Conservation (phyloP, 495 filamentous ascomycete genomes). For the Podospora pseudoanserina region DNA sequence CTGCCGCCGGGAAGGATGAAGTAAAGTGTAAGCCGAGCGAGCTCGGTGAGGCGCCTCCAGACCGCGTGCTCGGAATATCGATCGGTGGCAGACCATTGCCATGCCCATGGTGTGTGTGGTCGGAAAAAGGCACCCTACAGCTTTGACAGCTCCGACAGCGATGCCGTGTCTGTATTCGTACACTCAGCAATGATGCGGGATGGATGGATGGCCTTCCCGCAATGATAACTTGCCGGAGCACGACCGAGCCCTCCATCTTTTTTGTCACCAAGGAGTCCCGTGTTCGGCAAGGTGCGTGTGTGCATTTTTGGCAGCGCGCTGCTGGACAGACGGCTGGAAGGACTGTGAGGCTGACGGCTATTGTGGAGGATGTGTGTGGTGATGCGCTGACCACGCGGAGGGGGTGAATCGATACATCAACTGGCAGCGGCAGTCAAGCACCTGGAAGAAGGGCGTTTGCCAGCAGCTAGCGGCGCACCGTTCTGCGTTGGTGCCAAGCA, state of each 20-base stretch:
- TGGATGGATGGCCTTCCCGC: neutral
- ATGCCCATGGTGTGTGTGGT: neutral
- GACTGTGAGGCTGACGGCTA: neutral
- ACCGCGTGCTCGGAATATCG: neutral
- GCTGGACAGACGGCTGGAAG: no score
- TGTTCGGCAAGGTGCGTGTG: neutral
- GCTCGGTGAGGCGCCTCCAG: neutral
- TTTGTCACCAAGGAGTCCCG: neutral
- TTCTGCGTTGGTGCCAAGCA: slow-evolving; percentile 12
- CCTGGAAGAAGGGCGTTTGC: slow-evolving; percentile 7
- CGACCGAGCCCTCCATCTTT: neutral
- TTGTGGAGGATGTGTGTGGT: neutral
- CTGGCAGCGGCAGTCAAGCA: neutral
- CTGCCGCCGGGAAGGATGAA: slow-evolving; percentile 6
- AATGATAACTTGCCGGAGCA: neutral
- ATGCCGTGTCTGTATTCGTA: neutral
- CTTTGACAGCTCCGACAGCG: neutral
- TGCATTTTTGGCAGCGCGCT: neutral
- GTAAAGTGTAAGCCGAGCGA: neutral
- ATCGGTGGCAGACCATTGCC: neutral
- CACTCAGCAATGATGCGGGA: neutral
- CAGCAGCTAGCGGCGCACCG: slow-evolving; percentile 3
- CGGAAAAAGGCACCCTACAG: neutral
- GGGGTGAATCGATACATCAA: slow-evolving; percentile 3
- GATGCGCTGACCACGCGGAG: neutral